Conservation (phyloP, 2,329 filamentous ascomycete genomes). For the Talaromyces piceae region DNA sequence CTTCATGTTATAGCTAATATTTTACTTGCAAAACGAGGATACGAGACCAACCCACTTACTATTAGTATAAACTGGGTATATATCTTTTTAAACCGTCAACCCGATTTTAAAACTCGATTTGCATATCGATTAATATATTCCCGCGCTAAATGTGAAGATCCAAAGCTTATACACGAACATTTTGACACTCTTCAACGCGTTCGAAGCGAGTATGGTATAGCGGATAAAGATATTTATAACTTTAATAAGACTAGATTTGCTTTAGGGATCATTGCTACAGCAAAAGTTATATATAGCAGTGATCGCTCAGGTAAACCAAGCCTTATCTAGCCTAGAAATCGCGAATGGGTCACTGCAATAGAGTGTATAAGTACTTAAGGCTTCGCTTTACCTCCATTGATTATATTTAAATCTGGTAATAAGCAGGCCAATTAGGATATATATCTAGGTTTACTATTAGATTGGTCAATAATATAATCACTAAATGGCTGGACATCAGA, state of each 20-base stretch:
- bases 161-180: neutral
- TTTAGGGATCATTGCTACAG: no score
- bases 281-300: no score
- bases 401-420: conserved; percentile 6
- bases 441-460: neutral
- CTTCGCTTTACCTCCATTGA: no score
- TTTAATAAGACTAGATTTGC: no score
- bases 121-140: neutral
- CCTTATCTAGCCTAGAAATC: no score
- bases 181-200: neutral
- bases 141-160: neutral
- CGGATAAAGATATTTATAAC: no score
- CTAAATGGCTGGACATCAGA: neutral
- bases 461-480: conserved; percentile 1
- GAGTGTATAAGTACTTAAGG: no score
- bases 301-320: no score
- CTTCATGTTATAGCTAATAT: neutral
- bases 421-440: conserved; percentile 1
- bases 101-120: neutral
- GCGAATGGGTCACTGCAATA: no score
- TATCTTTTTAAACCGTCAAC: neutral
- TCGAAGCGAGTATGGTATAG: neutral
- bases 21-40: neutral
- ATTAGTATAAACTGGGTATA: neutral
- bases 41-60: neutral